Base-by-base conservation (phyloP, 169 alveolate species). In the Plasmodium adleri region DNA sequence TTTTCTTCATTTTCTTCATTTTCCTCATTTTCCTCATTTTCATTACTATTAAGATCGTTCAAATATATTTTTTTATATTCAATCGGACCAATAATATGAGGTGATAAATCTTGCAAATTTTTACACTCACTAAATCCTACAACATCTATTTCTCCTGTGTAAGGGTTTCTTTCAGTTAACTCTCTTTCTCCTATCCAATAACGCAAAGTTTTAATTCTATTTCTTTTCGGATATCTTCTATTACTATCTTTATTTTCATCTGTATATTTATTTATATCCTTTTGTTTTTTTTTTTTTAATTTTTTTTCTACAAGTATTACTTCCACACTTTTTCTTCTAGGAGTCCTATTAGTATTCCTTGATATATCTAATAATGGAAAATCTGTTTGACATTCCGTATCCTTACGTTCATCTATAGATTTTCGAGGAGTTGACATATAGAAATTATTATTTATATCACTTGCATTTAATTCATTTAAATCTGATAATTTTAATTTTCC, bases 181-280 rank as follows among this genome's bases (percentile, higher is more conserved):
- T 76, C 88, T 56, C 88, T 76, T 64, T 76, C 88, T n/a, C 88
- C 88, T 13, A 76, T 76, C 88, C 88, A 76, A 47, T 76, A 76
- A 3, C 88, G 72, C 12, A 76, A 47, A 1, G 88, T 76, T 49
- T 76, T 76, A 9, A 76, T 76, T 76, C 88, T 49, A 70, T 76
- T 76, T 26, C 88, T 76, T 50, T 58, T 76, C 2, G 88, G 88
- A 47, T 76, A 76, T 26, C 88, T 76, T 50, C 88, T 62, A 20
- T n/a, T 63, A 7, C 45, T 7, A 47, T 13, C 59, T 17, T 3
- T 13, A 8, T 52, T 20, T 63, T 39, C 24, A 45, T n/a, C 32
- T 15, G 17, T 47, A n/a, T 50, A 50, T 17, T 24, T 66, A 26
- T 56, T 43, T 7, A 17, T 24, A 32, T 64, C 76, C 15, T 43